A percentile compares a stretch with the other conserved stretches of the same genome.
Evolutionary conservation across 257 asterid genomes (phyloP).

Genomic region (Rauvolfia tetraphylla): DNA sequence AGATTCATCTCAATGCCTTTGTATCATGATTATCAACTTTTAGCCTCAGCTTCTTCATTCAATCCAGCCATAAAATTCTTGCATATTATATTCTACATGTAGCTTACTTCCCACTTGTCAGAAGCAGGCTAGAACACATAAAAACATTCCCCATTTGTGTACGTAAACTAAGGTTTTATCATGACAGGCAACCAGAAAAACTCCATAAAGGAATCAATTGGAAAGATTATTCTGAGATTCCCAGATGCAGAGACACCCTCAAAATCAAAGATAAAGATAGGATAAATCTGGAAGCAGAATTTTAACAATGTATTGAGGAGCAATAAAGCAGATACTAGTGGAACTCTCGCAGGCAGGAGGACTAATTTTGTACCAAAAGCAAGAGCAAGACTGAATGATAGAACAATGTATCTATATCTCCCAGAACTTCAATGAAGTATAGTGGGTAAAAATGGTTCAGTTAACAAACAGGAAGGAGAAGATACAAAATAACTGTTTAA

Average conservation of each 20-base stretch:
- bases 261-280: not conserved
- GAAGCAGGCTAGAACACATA: not conserved
- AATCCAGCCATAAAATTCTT: not conserved
- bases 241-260: not conserved
- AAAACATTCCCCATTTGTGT: not conserved
- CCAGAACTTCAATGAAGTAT: not conserved
- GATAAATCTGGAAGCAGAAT: not conserved
- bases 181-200: not conserved
- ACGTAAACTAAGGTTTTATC: not conserved
- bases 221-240: not conserved
- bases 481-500: not conserved
- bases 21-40: not conserved
- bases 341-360: not conserved
- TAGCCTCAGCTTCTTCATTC: not conserved
- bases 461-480: not conserved
- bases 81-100: not conserved
- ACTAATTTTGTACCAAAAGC: not conserved
- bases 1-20: not conserved
- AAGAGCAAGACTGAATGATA: not conserved
- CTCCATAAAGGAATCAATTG: not conserved
- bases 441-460: not conserved
- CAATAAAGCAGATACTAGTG: not conserved
- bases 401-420: not conserved
- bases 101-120: not conserved
- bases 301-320: not conserved